These are phyloP conservation scores for Aureobasidium sp. DNA, from an alignment of 2,329 filamentous ascomycete genomes.

Conservation along the genomic window DNA sequence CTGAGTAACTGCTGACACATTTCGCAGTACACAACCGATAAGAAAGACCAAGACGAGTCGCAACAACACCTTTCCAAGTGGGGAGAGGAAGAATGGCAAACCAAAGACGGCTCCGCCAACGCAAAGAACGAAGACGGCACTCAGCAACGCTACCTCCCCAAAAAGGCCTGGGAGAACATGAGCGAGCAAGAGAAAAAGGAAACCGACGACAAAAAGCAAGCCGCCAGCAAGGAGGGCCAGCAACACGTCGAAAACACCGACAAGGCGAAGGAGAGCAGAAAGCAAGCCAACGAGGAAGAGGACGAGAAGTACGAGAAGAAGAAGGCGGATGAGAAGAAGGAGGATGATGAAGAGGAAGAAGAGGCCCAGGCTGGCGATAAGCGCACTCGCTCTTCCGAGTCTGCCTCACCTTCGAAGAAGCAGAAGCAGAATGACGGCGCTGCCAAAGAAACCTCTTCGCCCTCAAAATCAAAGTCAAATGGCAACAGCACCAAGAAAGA, in stretches of 20 bases:
- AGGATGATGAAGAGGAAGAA: constrained; percentile 14
- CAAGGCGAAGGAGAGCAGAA: constrained; percentile 32
- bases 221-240: constrained; percentile 32
- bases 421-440: constrained; percentile 22
- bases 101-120: constrained; percentile 37
- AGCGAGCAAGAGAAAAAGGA: constrained; percentile 35
- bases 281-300: constrained; percentile 27
- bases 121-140: constrained; percentile 37
- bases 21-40: constrained; percentile 34
- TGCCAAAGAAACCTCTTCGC: constrained; percentile 14
- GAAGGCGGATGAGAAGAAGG: constrained; percentile 14
- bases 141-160: constrained; percentile 37
- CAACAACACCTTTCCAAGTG: constrained; percentile 38
- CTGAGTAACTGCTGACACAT: background rate
- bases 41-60: constrained; percentile 34
- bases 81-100: constrained; percentile 42
- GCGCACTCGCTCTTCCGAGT: constrained; percentile 18
- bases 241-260: constrained; percentile 37
- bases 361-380: constrained; percentile 17
- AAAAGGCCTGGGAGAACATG: constrained; percentile 42
- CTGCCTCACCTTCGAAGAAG: constrained; percentile 24
- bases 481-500: constrained; percentile 12
- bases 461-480: background rate
- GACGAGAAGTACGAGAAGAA: constrained; percentile 18
- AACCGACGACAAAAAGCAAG: constrained; percentile 32